phyloP scores from a whole-genome alignment of 1,284 basidiomycete species.

The Ustilago trichophora region DNA sequence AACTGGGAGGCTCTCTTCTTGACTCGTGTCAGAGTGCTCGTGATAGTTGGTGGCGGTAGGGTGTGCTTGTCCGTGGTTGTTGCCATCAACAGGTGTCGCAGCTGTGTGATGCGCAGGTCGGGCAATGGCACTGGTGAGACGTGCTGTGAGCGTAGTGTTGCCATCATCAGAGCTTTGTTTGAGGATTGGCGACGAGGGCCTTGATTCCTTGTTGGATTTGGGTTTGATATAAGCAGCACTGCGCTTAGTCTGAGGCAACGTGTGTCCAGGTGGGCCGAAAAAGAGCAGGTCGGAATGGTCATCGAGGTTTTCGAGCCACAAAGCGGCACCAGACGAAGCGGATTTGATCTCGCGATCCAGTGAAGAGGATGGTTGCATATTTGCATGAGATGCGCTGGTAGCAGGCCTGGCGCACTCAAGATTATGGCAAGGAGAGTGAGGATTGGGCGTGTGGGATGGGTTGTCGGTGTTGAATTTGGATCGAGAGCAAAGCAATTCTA shows the following conservation, averaged over 20 bases:
- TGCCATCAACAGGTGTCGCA: too few relatives aligned
- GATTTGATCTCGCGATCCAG: too few relatives aligned
- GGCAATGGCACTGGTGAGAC: too few relatives aligned
- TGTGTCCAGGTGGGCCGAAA: conserved; percentile 10
- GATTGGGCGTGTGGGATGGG: too few relatives aligned
- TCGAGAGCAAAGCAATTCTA: background rate
- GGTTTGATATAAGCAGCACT: background rate
- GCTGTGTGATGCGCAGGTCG: too few relatives aligned
- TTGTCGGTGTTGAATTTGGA: too few relatives aligned
- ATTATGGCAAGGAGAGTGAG: background rate
- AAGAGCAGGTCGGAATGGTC: conserved; percentile 6
- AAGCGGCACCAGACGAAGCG: too few relatives aligned
- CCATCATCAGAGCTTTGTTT: conserved; percentile 1
- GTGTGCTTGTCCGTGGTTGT: too few relatives aligned
- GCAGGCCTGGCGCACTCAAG: too few relatives aligned
- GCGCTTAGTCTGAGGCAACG: background rate
- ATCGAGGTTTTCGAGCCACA: background rate
- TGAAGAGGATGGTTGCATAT: background rate
- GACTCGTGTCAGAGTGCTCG: background rate
- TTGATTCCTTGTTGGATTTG: too few relatives aligned
- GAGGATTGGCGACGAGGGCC: background rate
- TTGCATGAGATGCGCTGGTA: background rate
- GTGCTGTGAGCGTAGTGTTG: conserved; percentile 14
- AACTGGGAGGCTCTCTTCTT: conserved; percentile 14
- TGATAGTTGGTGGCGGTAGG: background rate